Evolutionary conservation across 441 rosid genomes (phyloP), one percentile per base, ranked within the genome.

Genomic region (Croton laevigatus): DNA sequence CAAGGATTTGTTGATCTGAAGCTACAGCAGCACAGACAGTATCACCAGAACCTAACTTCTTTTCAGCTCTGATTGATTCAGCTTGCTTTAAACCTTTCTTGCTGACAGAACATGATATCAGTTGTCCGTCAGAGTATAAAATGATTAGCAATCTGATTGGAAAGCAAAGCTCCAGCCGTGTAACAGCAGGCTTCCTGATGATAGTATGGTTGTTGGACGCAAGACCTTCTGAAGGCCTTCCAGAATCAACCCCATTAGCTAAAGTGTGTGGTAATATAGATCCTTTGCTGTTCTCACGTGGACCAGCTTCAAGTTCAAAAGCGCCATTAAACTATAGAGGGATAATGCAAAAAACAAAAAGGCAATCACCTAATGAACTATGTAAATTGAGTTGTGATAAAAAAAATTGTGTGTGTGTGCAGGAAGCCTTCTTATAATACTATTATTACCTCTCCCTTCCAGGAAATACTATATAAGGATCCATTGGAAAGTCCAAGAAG

Each of bases 391-490:
- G 54, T 58, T 64, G 32, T 12, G 11, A 53, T 57, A 34, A 36
- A 17, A 36, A 67, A n/a, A 14, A 49, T 19, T 6, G 1, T 3
- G 3, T 19, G 9, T 19, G 57, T 13, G 54, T 48, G 59, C 22
- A 37, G 17, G 57, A 61, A 66, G 54, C 11, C 38, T 52, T 68
- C 38, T 52, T 68, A 59, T 53, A 48, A 32, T 23, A 65, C 60
- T 66, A 32, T 46, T 42, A 76, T 78, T 90, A 94, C 99, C 99
- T 94, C 98, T 65, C 97, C 99, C 78, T 92, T 94, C 99, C 99
- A 94, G 32, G 99, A 94, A 68, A 92, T 85, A 73, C 88, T 82
- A 78, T 87, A 90, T 53, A 94, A 77, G 73, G 86, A 88, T 75
- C 99, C 99, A 79, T 85, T 81, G 42, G 97, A 90, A 74, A 92